Percentiles rank a stretch among this genome's conserved stretches.
Evolutionary conservation across 73 alveolate genomes (phyloP).

Genomic region (Paramecium biaurelia): DNA sequence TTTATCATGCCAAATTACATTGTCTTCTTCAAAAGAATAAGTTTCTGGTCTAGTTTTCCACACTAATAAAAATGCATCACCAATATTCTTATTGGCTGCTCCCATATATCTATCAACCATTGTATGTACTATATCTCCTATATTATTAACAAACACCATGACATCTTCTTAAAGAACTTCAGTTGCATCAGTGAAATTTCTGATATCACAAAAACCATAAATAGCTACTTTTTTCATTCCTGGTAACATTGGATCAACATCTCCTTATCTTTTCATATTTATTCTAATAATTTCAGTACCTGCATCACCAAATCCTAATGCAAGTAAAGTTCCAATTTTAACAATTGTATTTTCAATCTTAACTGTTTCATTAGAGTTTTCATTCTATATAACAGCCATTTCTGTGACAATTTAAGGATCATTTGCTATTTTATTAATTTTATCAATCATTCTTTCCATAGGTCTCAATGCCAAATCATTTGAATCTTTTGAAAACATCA

Average conservation of each 20-base stretch:
- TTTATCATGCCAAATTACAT: conserved; percentile 68
- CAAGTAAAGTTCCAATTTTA: conserved; percentile 95
- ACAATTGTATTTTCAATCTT: conserved; percentile 92
- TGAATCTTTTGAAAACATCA: conserved; percentile 82
- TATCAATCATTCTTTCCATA: conserved; percentile 81
- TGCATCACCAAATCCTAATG: conserved; percentile 98
- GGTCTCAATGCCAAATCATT: conserved; percentile 81
- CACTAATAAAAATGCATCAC: conserved; percentile 97
- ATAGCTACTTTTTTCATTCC: conserved; percentile 92
- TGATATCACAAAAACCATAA: conserved; percentile 98
- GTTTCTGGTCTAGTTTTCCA: conserved; percentile 91
- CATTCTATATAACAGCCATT: conserved; percentile 40
- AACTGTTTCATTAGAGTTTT: conserved; percentile 84
- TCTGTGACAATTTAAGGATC: conserved; percentile 62
- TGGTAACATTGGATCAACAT: conserved; percentile 97
- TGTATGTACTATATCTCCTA: conserved; percentile 97
- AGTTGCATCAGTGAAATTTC: conserved; percentile 97
- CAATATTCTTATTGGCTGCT: conserved; percentile 97
- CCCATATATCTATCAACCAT: conserved; percentile 89
- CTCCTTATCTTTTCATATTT: conserved; percentile 93
- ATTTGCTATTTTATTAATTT: conserved; percentile 68
- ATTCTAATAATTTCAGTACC: conserved; percentile 94
- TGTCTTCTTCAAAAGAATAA: conserved; percentile 70
- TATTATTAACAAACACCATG: conserved; percentile 97
- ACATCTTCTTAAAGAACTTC: conserved; percentile 97